phyloP scores from a whole-genome alignment of 495 filamentous ascomycete genomes.

The Hyaloscypha hepaticicola region DNA sequence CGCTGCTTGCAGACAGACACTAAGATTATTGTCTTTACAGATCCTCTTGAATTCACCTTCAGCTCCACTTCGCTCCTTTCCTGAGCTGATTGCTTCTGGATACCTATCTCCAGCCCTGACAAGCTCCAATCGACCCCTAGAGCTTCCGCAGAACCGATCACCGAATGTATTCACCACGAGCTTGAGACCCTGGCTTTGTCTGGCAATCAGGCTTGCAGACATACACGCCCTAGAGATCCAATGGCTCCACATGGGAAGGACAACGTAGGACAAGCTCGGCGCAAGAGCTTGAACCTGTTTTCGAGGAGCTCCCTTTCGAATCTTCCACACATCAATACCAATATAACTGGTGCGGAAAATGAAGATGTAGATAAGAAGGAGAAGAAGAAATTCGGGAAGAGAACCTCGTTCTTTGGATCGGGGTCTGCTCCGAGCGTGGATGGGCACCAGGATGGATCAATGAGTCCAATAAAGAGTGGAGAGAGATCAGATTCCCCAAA shows the following conservation, averaged over 20 bases:
- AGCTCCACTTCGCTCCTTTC: not conserved
- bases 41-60: not conserved
- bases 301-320: conserved; percentile 11
- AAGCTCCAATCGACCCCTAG: not conserved
- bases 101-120: not conserved
- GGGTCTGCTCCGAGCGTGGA: conserved; percentile 21
- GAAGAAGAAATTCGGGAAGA: conserved; percentile 24
- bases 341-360: conserved; percentile 8
- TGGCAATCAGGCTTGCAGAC: conserved; percentile 8
- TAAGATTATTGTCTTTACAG: not conserved
- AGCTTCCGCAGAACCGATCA: not conserved
- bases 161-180: not conserved
- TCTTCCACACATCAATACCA: conserved; percentile 24
- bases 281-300: conserved; percentile 28
- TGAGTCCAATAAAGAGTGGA: conserved; percentile 22
- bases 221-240: conserved; percentile 1
- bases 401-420: conserved; percentile 26
- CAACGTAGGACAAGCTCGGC: conserved; percentile 7
- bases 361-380: conserved; percentile 22
- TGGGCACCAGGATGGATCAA: conserved; percentile 14
- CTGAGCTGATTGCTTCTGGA: not conserved
- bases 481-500: conserved; percentile 21
- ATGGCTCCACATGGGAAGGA: conserved; percentile 23
- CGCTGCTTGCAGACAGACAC: not conserved
- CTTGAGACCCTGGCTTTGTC: not conserved